Percentiles rank a stretch among this genome's conserved stretches.
phyloP scores from a whole-genome alignment of 495 filamentous ascomycete species.

The Clavariopsis aquatica region DNA sequence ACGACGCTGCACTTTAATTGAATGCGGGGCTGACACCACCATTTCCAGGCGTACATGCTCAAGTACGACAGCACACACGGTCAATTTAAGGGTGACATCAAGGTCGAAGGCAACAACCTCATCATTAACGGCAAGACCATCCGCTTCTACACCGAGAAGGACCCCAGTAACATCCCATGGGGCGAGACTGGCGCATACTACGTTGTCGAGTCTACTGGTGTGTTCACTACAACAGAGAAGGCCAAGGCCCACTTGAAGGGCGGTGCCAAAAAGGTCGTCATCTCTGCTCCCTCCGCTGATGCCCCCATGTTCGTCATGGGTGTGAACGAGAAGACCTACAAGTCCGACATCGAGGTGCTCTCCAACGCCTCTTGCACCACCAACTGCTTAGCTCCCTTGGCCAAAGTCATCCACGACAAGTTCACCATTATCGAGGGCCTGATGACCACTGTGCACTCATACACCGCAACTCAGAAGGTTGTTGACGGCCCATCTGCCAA shows the following conservation, averaged over 20 bases:
- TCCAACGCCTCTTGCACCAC: conserved; percentile 99
- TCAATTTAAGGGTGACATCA: conserved; percentile 88
- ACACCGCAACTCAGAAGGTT: conserved; percentile 99
- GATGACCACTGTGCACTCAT: conserved; percentile 99
- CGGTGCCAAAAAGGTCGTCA: conserved; percentile 99
- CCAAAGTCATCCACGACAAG: conserved; percentile 98
- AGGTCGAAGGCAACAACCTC: conserved; percentile 72
- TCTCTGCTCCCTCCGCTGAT: conserved; percentile 98
- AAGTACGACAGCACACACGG: conserved; percentile 98
- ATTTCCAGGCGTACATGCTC: conserved; percentile 91
- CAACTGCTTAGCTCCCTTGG: conserved; percentile 98
- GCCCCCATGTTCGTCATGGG: conserved; percentile 99
- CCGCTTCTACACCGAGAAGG: conserved; percentile 92
- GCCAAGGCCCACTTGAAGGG: conserved; percentile 94
- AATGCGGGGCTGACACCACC: conserved; percentile 27
- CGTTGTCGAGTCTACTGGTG: conserved; percentile 97
- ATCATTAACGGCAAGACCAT: conserved; percentile 93
- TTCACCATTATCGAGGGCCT: conserved; percentile 97
- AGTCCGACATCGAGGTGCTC: conserved; percentile 82
- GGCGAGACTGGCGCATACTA: conserved; percentile 84
- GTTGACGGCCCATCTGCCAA: conserved; percentile 96
- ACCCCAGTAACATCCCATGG: conserved; percentile 93
- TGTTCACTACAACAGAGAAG: conserved; percentile 98
- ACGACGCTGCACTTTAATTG: not conserved
- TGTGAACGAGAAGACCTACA: conserved; percentile 94